Conservation (phyloP, 768 basidiomycete genomes). For the Pholiota molesta region DNA sequence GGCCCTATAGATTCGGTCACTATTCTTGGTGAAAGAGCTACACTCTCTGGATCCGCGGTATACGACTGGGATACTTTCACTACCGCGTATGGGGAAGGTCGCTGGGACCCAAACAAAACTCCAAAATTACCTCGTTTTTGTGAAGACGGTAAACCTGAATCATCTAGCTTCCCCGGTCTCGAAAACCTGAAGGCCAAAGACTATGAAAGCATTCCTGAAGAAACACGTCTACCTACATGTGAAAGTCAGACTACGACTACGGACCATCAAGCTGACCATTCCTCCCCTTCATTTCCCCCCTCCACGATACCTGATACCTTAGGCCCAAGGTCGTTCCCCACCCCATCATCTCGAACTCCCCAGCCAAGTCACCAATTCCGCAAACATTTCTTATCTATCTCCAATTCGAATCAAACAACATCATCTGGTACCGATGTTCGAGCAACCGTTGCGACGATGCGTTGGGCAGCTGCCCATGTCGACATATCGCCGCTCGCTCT, state of each 20-base stretch:
- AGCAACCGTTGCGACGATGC: constrained; percentile 79
- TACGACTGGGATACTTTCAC: constrained; percentile 80
- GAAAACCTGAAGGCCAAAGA: constrained; percentile 23
- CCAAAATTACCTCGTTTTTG: constrained; percentile 56
- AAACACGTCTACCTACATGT: background rate
- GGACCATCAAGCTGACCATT: background rate
- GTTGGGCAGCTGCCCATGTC: constrained; percentile 82
- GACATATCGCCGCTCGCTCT: constrained; percentile 86
- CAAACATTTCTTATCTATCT: constrained; percentile 32
- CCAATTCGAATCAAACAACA: constrained; percentile 23
- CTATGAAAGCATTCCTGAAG: background rate
- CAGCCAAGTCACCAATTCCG: constrained; percentile 35
- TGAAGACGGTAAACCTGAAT: constrained; percentile 17
- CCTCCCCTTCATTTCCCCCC: background rate
- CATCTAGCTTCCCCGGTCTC: constrained; percentile 28
- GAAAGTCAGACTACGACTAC: background rate
- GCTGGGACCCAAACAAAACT: constrained; percentile 78
- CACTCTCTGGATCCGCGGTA: constrained; percentile 23
- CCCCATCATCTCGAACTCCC: constrained; percentile 15
- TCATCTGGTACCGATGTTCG: constrained; percentile 48
- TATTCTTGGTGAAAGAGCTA: background rate
- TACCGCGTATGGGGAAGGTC: constrained; percentile 72
- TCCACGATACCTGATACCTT: background rate
- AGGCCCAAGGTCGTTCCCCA: background rate
- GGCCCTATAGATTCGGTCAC: background rate